Conservation (phyloP, 805 yeast genomes). For the Kazachstania taianensis region DNA sequence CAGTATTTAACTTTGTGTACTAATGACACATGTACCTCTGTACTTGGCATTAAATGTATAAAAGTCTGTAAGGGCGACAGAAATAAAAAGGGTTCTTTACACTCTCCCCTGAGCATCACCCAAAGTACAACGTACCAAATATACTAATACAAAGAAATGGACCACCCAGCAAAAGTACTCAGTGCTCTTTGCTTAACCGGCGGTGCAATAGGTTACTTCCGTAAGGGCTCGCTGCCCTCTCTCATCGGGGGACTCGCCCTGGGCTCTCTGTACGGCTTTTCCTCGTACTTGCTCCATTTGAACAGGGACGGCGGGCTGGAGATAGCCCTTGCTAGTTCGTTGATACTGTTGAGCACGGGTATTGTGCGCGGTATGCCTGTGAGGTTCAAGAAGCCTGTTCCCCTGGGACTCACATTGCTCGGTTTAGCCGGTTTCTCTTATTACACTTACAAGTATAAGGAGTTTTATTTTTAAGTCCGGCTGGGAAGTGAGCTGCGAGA, state of each 20-base stretch:
- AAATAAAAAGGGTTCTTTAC: no score
- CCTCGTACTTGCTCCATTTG: constrained; percentile 64
- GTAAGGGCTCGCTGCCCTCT: constrained; percentile 70
- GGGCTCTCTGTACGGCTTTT: constrained; percentile 49
- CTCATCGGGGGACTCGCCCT: constrained; percentile 64
- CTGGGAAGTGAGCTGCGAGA: not conserved
- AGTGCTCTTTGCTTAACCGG: constrained; percentile 61
- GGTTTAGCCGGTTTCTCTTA: constrained; percentile 59
- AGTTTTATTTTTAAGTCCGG: constrained; percentile 40
- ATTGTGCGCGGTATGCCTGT: constrained; percentile 56
- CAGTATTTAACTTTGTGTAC: no score
- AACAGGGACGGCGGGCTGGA: constrained; percentile 77
- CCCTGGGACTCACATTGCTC: constrained; percentile 49
- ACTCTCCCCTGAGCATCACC: no score
- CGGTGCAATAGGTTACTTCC: constrained; percentile 58
- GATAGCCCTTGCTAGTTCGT: constrained; percentile 63
- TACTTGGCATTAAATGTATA: no score
- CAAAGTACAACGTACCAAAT: no score
- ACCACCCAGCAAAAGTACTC: constrained; percentile 68
- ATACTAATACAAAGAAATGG: constrained; percentile 37
- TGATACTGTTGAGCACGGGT: constrained; percentile 59
- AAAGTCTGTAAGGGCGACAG: no score
- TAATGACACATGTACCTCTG: no score
- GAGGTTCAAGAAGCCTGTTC: constrained; percentile 62
- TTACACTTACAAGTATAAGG: constrained; percentile 65